Percentiles rank a stretch among this genome's conserved stretches.
phyloP scores from a whole-genome alignment of 495 filamentous ascomycete genomes.

The Thermothielavioides terrestris region DNA sequence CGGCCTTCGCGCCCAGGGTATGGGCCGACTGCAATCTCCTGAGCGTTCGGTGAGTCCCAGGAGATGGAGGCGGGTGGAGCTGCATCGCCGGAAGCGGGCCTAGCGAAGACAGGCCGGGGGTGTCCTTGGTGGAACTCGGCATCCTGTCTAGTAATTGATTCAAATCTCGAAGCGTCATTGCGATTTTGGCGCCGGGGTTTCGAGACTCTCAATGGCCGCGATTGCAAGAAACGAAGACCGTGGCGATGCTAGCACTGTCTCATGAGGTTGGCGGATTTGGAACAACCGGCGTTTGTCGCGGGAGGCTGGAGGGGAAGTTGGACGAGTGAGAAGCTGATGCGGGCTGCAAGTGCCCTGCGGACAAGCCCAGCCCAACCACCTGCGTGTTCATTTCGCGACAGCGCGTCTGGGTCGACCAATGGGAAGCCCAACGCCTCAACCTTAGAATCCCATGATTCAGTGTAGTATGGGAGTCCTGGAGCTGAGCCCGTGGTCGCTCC shows the following conservation, averaged over 20 bases:
- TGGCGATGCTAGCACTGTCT: neutral
- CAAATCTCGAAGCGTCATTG: slow-evolving; percentile 19
- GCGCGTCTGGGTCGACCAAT: slow-evolving; percentile 8
- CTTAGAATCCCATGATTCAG: too few relatives aligned
- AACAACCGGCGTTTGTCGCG: neutral
- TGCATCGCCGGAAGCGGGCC: slow-evolving; percentile 13
- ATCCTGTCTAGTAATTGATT: slow-evolving; percentile 23
- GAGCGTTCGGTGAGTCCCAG: slow-evolving; percentile 36
- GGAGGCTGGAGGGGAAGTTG: slow-evolving; percentile 3
- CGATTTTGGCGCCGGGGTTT: neutral
- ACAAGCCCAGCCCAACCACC: neutral
- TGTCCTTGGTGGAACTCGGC: slow-evolving; percentile 34
- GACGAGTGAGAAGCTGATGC: neutral
- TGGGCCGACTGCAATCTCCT: slow-evolving; percentile 51
- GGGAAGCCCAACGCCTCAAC: neutral
- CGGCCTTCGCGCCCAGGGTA: slow-evolving; percentile 38
- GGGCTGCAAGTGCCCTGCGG: neutral
- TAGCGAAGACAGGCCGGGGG: slow-evolving; percentile 15
- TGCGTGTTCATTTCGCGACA: slow-evolving; percentile 25
- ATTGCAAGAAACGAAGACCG: neutral
- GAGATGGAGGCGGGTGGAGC: slow-evolving; percentile 29
- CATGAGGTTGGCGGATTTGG: neutral
- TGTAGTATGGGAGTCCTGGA: too few relatives aligned
- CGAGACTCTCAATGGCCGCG: neutral
- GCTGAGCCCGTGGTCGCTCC: too few relatives aligned